Base-by-base conservation (phyloP, 805 yeast genomes). In the Candida broadrunensis region DNA sequence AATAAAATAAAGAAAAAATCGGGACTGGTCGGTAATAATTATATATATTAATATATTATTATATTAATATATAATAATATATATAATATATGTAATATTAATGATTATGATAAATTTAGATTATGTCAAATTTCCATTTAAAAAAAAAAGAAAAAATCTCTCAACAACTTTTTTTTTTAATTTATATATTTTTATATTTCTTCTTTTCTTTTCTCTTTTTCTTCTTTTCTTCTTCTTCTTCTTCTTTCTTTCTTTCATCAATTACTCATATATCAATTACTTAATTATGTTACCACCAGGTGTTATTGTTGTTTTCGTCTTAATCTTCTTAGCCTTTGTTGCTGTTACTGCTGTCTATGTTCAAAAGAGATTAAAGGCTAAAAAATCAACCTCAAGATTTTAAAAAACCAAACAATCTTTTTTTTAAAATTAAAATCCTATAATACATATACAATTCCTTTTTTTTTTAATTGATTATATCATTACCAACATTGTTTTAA, bases 271-370 rank as follows among this genome's bases (percentile, higher is more conserved):
- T 20, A 30, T 31, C 20, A 18, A 24, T 33, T 8, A 19, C 16
- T 30, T 44, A 18, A 61, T 57, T 60, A 81, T 80, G 84, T 72
- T 81, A 60, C 86, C 88, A 65, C 73, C 81, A 49, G 88, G 88
- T 69, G 87, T 82, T 70, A 81, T 81, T 64, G 72, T 81, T 62
- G 88, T 82, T 51, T 80, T 81, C 68, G 68, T 65, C 50, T 72
- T 78, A 59, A 49, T 78, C 47, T 77, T 77, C 67, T 75, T 75
- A 60, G 77, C 73, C 45, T 49, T 55, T 44, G 42, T 51, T 48
- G 71, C 63, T 47, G 51, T 73, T 42, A 43, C 52, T 47, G 63
- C 61, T 55, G 57, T 70, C 45, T 54, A 58, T 50, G 46, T 65
- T 55, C 62, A 59, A 45, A 73, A 70, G 70, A 62, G 56, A 49